These are phyloP conservation scores for Microcera coccophila DNA, from an alignment of 2,329 filamentous ascomycete genomes.

Conservation along the genomic window DNA sequence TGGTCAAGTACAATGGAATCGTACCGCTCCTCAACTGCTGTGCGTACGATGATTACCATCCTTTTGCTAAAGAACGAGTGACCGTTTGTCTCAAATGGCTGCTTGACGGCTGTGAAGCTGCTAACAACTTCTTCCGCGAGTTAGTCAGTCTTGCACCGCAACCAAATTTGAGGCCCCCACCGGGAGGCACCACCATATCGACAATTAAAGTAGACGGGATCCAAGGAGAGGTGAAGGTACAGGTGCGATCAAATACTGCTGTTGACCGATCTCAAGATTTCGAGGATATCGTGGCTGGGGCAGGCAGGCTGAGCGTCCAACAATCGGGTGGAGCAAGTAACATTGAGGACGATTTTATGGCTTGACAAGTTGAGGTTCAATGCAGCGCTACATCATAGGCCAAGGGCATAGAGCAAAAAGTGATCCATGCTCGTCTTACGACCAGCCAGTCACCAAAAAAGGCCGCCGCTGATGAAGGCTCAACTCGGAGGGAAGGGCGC, in stretches of 20 bases:
- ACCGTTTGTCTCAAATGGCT: constrained; percentile 85
- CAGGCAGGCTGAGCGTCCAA: constrained; percentile 40
- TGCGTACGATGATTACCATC: constrained; percentile 86
- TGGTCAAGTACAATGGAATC: constrained; percentile 79
- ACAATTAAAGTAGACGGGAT: constrained; percentile 54
- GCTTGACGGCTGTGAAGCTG: constrained; percentile 69
- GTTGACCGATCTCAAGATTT: constrained; percentile 23
- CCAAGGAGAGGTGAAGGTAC: constrained; percentile 53
- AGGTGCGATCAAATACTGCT: constrained; percentile 39
- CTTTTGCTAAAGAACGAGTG: constrained; percentile 87
- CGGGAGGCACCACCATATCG: constrained; percentile 36
- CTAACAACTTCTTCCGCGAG: constrained; percentile 66
- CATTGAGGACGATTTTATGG: constrained; percentile 46
- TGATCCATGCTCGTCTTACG: no score
- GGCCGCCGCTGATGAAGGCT: no score
- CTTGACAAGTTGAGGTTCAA: no score
- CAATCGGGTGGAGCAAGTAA: constrained; percentile 27
- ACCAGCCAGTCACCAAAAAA: no score
- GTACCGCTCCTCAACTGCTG: constrained; percentile 87
- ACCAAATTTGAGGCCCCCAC: constrained; percentile 35
- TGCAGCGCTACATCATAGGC: no score
- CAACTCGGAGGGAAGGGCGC: no score
- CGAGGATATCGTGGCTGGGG: constrained; percentile 41
- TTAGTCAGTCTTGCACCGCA: constrained; percentile 48
- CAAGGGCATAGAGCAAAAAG: no score